phyloP scores from a whole-genome alignment of 2,329 filamentous ascomycete species.

The Fusarium citri region DNA sequence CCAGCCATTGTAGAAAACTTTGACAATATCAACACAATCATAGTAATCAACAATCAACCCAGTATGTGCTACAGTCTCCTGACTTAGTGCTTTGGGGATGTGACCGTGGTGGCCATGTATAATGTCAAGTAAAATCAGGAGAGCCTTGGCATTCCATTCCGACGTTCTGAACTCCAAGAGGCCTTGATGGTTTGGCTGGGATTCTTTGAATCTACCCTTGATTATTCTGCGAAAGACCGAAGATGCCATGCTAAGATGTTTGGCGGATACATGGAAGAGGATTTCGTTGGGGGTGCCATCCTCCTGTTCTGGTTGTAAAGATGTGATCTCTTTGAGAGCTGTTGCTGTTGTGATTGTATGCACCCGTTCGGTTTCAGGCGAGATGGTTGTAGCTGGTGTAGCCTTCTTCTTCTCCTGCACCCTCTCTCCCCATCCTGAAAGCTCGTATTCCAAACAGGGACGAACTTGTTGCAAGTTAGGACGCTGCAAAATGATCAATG shows the following conservation, averaged over 20 bases:
- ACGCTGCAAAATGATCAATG: neutral
- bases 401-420: neutral
- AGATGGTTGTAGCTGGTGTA: no score
- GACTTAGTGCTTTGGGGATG: rapidly evolving
- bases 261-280: neutral
- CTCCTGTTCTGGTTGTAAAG: neutral
- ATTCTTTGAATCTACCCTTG: neutral
- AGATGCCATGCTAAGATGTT: neutral
- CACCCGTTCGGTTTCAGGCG: rapidly evolving
- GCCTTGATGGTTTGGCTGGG: neutral
- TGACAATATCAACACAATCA: neutral
- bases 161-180: neutral
- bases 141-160: neutral
- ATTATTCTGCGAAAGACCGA: neutral
- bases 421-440: neutral
- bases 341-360: neutral
- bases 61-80: neutral
- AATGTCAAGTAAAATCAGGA: neutral
- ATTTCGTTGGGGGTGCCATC: neutral
- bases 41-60: neutral
- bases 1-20: neutral
- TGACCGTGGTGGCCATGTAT: neutral
- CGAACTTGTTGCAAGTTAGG: neutral
- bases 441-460: rapidly evolving
- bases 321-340: neutral